A percentile compares a stretch with the other conserved stretches of the same genome.
phyloP scores from a whole-genome alignment of 2,329 filamentous ascomycete species.

The Colletotrichum salicis region DNA sequence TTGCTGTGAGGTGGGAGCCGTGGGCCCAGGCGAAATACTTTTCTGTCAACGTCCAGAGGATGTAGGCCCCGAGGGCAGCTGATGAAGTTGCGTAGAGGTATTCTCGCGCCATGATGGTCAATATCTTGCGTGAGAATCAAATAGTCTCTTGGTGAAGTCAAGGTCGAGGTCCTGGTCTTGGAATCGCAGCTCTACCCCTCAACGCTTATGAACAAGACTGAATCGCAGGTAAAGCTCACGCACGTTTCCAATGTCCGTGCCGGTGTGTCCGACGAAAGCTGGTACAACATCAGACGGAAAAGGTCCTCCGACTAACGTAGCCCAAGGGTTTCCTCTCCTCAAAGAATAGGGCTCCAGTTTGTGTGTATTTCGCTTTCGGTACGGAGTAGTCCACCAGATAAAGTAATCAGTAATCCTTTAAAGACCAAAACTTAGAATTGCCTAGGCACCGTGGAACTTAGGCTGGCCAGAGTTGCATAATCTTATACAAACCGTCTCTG shows the following conservation, averaged over 20 bases:
- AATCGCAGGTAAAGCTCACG: not conserved
- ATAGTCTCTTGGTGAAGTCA: not conserved
- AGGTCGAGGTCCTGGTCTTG: not conserved
- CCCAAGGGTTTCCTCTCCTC: not conserved
- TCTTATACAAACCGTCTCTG: not conserved
- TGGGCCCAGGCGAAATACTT: not conserved
- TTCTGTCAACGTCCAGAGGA: conserved; percentile 23
- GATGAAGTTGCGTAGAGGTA: conserved; percentile 24
- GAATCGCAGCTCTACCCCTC: not conserved
- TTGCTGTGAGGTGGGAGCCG: not conserved
- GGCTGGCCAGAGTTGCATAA: not conserved
- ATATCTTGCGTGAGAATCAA: not conserved
- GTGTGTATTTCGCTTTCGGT: not conserved
- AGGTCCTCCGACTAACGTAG: not conserved
- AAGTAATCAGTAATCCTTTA: not conserved
- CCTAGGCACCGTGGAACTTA: not conserved
- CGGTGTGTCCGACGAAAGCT: not conserved
- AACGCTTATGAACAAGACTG: not conserved
- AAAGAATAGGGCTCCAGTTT: not conserved
- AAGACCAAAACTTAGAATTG: not conserved
- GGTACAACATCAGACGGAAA: not conserved
- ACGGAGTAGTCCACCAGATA: not conserved
- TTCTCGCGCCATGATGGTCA: conserved; percentile 20
- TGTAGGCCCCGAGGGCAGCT: conserved; percentile 13
- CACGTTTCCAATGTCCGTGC: not conserved